Conservation (phyloP, 306 rosid genomes). For the Ceratonia siliqua region DNA sequence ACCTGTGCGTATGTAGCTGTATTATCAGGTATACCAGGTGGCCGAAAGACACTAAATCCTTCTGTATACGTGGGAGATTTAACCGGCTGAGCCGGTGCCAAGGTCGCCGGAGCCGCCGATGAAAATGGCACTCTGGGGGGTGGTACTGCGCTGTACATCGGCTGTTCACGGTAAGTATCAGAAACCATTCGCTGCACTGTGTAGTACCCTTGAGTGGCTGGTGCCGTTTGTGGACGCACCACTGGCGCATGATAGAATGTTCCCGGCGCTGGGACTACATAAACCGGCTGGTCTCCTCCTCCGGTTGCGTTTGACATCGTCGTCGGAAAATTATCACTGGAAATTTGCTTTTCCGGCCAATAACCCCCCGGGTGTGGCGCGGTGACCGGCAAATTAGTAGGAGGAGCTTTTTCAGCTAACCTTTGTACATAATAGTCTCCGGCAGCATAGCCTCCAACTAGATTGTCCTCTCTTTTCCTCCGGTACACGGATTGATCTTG, state of each 20-base stretch:
- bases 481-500: conserved; percentile 57
- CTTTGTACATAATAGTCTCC: conserved; percentile 70
- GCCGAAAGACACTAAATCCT: conserved; percentile 49
- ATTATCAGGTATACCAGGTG: conserved; percentile 36
- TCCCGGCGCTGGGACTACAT: conserved; percentile 62
- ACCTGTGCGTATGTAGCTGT: conserved; percentile 41
- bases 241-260: conserved; percentile 54
- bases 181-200: conserved; percentile 62
- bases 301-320: conserved; percentile 42
- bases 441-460: conserved; percentile 45
- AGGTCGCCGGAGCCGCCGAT: conserved; percentile 30
- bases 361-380: conserved; percentile 40
- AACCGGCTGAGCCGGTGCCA: conserved; percentile 54
- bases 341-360: conserved; percentile 66
- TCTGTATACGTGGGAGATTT: conserved; percentile 54
- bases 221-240: conserved; percentile 47
- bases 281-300: conserved; percentile 57
- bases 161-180: conserved; percentile 75
- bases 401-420: conserved; percentile 49
- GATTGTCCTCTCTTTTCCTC: conserved; percentile 60
- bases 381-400: conserved; percentile 32
- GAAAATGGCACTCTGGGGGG: conserved; percentile 35
- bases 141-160: conserved; percentile 51
- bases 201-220: conserved; percentile 63
- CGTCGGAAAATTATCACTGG: conserved; percentile 49